Conservation (phyloP, 2,329 filamentous ascomycete genomes). For the Ophiostoma piceae region DNA sequence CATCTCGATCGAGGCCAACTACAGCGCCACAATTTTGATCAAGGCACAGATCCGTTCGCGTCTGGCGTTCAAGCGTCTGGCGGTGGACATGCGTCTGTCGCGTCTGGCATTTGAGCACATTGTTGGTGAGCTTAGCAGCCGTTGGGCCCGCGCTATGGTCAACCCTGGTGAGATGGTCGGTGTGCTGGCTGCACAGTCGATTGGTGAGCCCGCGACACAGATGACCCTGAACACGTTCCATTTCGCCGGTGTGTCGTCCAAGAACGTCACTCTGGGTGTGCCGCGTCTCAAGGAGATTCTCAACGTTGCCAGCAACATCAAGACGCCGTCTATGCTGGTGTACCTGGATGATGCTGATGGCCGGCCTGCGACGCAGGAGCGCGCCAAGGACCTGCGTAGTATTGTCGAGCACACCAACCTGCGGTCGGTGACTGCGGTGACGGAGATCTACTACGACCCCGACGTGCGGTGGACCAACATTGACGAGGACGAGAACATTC, state of each 20-base stretch:
- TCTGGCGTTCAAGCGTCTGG: slow-evolving; percentile 87
- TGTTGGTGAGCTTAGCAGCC: slow-evolving; percentile 80
- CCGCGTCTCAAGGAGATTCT: slow-evolving; percentile 99
- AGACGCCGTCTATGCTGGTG: slow-evolving; percentile 95
- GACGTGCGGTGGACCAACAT: slow-evolving; percentile 82
- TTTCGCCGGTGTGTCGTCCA: slow-evolving; percentile 98
- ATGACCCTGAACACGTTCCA: slow-evolving; percentile 99
- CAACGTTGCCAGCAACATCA: slow-evolving; percentile 96
- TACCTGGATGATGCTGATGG: slow-evolving; percentile 62
- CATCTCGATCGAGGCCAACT: slow-evolving; percentile 79
- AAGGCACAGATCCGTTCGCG: slow-evolving; percentile 86
- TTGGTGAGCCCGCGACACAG: slow-evolving; percentile 96
- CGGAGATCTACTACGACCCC: slow-evolving; percentile 97
- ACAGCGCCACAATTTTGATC: slow-evolving; percentile 83
- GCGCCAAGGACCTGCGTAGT: slow-evolving; percentile 80
- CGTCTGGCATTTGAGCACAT: slow-evolving; percentile 91
- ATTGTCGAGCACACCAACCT: slow-evolving; percentile 91
- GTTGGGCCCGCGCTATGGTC: slow-evolving; percentile 80
- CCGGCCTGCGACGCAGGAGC: slow-evolving; percentile 58
- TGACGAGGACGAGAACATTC: slow-evolving; percentile 82
- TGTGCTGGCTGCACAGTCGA: slow-evolving; percentile 94
- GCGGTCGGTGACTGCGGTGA: slow-evolving; percentile 82
- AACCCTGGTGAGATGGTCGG: slow-evolving; percentile 98
- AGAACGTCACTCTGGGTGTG: slow-evolving; percentile 98
- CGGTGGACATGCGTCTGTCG: slow-evolving; percentile 77